Evolutionary conservation across 176 grass and related monocot species (phyloP), one percentile per base, ranked within the genome.

Genomic region (Echinochloa phyllopogon): DNA sequence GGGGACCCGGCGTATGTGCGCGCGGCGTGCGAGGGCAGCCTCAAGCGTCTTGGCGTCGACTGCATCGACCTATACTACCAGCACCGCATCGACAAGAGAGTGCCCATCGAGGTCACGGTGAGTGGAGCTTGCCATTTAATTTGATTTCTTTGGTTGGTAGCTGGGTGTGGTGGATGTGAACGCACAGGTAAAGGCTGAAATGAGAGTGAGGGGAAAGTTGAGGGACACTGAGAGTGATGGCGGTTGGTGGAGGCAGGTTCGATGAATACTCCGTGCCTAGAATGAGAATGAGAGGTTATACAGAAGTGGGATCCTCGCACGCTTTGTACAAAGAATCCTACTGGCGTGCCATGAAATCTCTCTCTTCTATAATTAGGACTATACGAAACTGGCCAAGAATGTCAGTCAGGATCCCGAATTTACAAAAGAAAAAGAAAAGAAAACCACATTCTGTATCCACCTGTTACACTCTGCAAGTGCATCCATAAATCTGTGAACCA

Each of bases 31-130:
- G 83, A 90, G 59, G 86, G 74, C 49, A 92, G 90, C 82, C 76
- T 92, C n/a, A 68, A 79, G 51, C 17, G 91, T 36, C 91, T 97
- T 2, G 69, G 78, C 16, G 47, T 94, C 21, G 87, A 85, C 8
- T 94, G 85, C 45, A 40, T 97, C 9, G 92, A 97, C 52, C 80
- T 94, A 44, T 97, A 97, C 75, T 92, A 92, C 70, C 94, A 92
- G 74, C 91, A 90, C 37, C 91, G 90, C 17, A 36, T 94, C 25
- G 92, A 97, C 56, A 90, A 43, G 20, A 77, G 69, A 5, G 76
- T 94, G 38, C 94, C 90, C 6, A 87, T 97, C 60, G 94, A 97
- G 62, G 47, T 97, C 75, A 89, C 90, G 66, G 94, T 96, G 51
- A 78, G 85, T 85, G 75, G 20, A 10, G 12, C 17, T 13, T 44